Evolutionary conservation across 2,329 filamentous ascomycete genomes (phyloP).

Genomic region (Cladophialophora bantiana): DNA sequence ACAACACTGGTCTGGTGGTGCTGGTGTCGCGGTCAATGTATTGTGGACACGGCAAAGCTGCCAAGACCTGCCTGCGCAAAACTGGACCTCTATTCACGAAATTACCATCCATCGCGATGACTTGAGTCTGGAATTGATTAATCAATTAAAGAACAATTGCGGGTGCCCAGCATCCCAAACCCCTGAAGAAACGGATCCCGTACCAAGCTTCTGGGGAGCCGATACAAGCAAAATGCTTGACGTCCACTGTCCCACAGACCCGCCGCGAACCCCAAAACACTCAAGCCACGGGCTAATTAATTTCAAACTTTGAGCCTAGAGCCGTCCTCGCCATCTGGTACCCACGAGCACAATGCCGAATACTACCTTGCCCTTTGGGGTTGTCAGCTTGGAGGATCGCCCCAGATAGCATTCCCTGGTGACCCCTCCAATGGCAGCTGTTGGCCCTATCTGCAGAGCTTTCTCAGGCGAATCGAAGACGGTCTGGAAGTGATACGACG

Average conservation of each 20-base stretch:
- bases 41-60: no score
- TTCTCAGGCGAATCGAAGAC: conserved; percentile 11
- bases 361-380: conserved; percentile 5
- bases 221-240: conserved; percentile 2
- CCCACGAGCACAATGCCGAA: conserved; percentile 7
- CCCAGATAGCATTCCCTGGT: not conserved
- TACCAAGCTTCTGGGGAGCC: not conserved
- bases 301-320: not conserved
- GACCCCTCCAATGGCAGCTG: conserved; percentile 10
- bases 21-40: no score
- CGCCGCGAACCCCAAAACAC: not conserved
- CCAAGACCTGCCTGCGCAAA: no score
- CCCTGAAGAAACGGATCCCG: not conserved
- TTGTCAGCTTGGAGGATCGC: conserved; percentile 14
- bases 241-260: not conserved
- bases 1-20: no score
- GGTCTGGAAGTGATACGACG: conserved; percentile 17
- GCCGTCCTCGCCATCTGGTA: not conserved
- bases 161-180: not conserved
- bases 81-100: no score
- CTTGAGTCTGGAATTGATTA: no score
- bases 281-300: not conserved
- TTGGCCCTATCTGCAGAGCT: conserved; percentile 12
- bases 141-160: no score
- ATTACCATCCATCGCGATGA: no score